Conservation (phyloP, 2,329 filamentous ascomycete species). For the Hysterium pulicare region DNA sequence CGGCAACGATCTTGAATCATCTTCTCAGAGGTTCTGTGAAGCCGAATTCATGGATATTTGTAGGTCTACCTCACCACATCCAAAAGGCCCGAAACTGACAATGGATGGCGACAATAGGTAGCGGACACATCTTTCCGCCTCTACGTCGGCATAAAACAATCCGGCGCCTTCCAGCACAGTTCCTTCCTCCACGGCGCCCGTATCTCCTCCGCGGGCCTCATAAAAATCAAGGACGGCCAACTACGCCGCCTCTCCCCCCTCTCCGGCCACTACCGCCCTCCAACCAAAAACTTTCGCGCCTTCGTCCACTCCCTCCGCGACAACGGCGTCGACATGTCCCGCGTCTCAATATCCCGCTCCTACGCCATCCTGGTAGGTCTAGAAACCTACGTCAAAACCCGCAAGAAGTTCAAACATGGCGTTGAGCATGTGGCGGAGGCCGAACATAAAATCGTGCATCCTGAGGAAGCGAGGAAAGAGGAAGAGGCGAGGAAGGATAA, state of each 20-base stretch:
- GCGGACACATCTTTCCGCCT: constrained; percentile 80
- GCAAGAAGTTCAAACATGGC: constrained; percentile 59
- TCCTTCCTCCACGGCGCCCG: constrained; percentile 82
- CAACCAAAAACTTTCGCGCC: constrained; percentile 75
- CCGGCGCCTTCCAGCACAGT: constrained; percentile 85
- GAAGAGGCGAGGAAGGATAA: constrained; percentile 54
- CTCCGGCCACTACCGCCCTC: constrained; percentile 78
- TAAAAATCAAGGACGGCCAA: constrained; percentile 79
- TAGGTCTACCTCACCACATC: constrained; percentile 28
- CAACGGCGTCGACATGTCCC: constrained; percentile 73
- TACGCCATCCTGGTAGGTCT: constrained; percentile 81
- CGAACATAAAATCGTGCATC: constrained; percentile 59
- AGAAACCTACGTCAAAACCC: constrained; percentile 72
- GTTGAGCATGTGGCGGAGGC: constrained; percentile 49
- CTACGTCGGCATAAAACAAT: constrained; percentile 87
- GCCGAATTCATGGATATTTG: constrained; percentile 93
- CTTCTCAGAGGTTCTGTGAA: constrained; percentile 74
- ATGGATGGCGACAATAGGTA: constrained; percentile 37
- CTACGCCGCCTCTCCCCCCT: constrained; percentile 68
- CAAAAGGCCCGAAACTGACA: no score
- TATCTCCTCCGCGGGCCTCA: constrained; percentile 77
- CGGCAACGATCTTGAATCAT: constrained; percentile 72
- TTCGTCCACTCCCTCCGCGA: constrained; percentile 73
- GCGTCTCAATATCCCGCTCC: constrained; percentile 73
- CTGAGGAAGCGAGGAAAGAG: constrained; percentile 53